Percentiles rank a stretch among this genome's conserved stretches.
These are phyloP conservation scores for Ceratocystis cacaofunesta DNA, from an alignment of 2,329 filamentous ascomycete species.

Conservation along the genomic window DNA sequence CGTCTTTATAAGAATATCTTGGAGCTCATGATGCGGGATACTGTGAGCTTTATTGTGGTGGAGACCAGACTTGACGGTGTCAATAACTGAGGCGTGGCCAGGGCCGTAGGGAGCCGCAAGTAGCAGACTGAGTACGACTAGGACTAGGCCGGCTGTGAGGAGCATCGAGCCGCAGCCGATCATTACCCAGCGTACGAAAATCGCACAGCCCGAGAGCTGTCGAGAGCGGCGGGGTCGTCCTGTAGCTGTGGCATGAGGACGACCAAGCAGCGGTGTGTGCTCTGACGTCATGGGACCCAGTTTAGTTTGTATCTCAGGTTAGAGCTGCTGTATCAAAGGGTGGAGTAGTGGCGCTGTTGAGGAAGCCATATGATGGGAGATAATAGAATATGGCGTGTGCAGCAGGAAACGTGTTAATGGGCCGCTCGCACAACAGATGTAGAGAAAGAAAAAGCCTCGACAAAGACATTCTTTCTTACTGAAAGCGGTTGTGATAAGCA, in stretches of 20 bases:
- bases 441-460: neutral
- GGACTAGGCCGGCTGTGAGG: neutral
- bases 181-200: slow-evolving; percentile 3
- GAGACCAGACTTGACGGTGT: slow-evolving; percentile 7
- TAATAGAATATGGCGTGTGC: too few relatives aligned
- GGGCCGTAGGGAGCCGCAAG: slow-evolving; percentile 2
- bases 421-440: neutral
- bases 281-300: neutral
- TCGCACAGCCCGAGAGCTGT: neutral
- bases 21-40: slow-evolving; percentile 34
- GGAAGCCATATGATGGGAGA: neutral
- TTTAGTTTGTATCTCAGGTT: too few relatives aligned
- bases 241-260: neutral
- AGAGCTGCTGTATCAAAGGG: too few relatives aligned
- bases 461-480: neutral
- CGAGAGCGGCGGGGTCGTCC: neutral
- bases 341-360: neutral
- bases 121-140: neutral
- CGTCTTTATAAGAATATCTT: slow-evolving; percentile 41
- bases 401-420: too few relatives aligned
- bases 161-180: neutral
- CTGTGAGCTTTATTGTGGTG: neutral
- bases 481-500: neutral
- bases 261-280: neutral
- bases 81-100: neutral